Conservation (phyloP, 1,284 basidiomycete genomes). For the Agroathelia rolfsii region DNA sequence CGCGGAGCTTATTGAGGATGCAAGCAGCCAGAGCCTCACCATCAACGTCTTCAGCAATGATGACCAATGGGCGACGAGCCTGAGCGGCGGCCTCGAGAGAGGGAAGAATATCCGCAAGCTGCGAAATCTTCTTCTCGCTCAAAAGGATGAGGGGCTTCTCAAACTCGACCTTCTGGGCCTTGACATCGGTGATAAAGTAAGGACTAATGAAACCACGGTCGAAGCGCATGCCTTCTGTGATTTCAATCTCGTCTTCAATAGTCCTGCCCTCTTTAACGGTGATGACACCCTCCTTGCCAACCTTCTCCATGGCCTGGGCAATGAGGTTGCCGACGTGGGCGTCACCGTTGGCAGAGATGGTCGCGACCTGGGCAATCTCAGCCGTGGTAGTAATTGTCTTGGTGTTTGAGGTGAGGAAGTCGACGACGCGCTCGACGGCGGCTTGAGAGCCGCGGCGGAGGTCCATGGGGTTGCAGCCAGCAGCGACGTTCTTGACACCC, state of each 20-base stretch:
- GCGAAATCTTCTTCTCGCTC: conserved; percentile 97
- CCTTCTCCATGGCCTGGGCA: conserved; percentile 99
- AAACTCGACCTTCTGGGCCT: conserved; percentile 92
- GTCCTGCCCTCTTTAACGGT: conserved; percentile 98
- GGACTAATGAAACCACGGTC: conserved; percentile 98
- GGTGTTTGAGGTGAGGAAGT: conserved; percentile 84
- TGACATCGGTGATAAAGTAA: conserved; percentile 99
- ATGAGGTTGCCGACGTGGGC: conserved; percentile 90
- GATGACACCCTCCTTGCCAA: conserved; percentile 99
- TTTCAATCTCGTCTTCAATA: conserved; percentile 97
- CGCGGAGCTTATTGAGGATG: conserved; percentile 97
- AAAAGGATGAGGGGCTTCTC: conserved; percentile 94
- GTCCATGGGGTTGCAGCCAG: conserved; percentile 99
- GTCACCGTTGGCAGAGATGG: conserved; percentile 98
- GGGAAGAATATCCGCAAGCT: conserved; percentile 92
- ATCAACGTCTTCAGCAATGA: conserved; percentile 96
- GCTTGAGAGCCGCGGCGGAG: conserved; percentile 93
- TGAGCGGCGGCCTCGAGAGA: conserved; percentile 89
- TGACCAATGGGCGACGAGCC: conserved; percentile 84
- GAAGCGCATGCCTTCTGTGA: conserved; percentile 99
- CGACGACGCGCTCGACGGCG: conserved; percentile 91
- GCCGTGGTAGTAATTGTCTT: conserved; percentile 94
- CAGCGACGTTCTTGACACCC: conserved; percentile 98
- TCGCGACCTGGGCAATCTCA: conserved; percentile 97
- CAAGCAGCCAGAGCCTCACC: conserved; percentile 96